Base-by-base conservation (phyloP, 1,284 basidiomycete species). In the Rhodotorula sp. region DNA sequence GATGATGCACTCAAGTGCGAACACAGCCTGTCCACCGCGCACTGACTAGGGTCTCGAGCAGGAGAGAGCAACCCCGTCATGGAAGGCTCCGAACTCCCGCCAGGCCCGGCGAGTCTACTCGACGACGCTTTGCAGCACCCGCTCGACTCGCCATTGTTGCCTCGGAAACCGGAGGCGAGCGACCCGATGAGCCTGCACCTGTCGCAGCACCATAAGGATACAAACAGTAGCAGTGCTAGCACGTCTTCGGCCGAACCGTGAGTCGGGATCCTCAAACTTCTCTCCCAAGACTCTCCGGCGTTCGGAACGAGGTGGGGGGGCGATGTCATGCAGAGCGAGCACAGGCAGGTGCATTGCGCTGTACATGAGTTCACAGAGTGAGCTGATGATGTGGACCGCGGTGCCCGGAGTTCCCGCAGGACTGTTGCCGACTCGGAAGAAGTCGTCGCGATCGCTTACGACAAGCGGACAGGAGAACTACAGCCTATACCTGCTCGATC, bases 401-500 rank as follows among this genome's bases (percentile, higher is more conserved):
- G 22, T 8, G 10, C 2, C 22, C 17, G 49, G 49, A 26, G 17
- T 14, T n/a, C 29, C 62, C 69, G 70, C 15, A 59, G 69, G 56
- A 67, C 67, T 10, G 66, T 66, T 26, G 54, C 58, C 29, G 68
- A 66, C 57, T 55, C 63, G n/a, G 20, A 24, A 33, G 22, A 42
- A 3, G 29, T 70, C 22, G 33, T 4, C 30, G 58, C 68, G n/a
- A 24, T 65, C 67, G 15, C 45, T 55, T 3, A 14, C 24, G 30
- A 68, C 59, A 7, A 66, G 62, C 45, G 3, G 33, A 68, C 29
- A 14, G 26, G 53, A 58, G 53, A 54, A 8, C 68, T 74, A 22
- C 62, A 60, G 24, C 73, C 73, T n/a, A 66, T 72, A 24, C 67
- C 69, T 6, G 69, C 62, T 12, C 53, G 33, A 53, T 37, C 56